phyloP scores from a whole-genome alignment of 805 yeast genomes.

The Millerozyma acaciae region DNA sequence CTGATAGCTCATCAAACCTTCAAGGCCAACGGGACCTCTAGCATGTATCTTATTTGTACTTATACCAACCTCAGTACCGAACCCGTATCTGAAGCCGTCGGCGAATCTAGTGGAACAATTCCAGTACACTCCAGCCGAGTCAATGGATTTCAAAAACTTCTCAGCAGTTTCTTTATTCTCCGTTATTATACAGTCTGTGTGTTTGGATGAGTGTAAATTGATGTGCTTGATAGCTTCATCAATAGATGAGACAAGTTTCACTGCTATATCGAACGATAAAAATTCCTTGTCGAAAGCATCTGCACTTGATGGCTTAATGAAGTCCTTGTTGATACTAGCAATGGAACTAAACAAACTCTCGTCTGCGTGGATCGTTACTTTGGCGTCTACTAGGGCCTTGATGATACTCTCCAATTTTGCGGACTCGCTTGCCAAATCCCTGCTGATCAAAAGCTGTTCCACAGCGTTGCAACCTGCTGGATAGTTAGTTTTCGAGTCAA shows the following conservation, averaged over 20 bases:
- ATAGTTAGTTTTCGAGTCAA: constrained; percentile 91
- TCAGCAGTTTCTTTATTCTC: constrained; percentile 69
- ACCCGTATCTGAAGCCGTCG: constrained; percentile 97
- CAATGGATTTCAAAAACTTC: constrained; percentile 75
- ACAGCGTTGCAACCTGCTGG: constrained; percentile 99
- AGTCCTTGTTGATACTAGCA: constrained; percentile 16
- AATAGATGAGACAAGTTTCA: constrained; percentile 54
- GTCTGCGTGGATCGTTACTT: constrained; percentile 72
- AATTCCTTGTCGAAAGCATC: constrained; percentile 82
- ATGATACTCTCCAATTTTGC: constrained; percentile 20
- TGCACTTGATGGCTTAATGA: constrained; percentile 48
- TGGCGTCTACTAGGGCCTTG: constrained; percentile 49
- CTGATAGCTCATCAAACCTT: constrained; percentile 94
- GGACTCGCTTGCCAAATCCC: constrained; percentile 28
- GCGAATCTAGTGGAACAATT: constrained; percentile 96
- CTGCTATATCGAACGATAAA: constrained; percentile 77
- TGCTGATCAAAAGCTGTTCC: constrained; percentile 74
- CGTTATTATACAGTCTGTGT: constrained; percentile 90
- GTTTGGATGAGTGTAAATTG: constrained; percentile 89
- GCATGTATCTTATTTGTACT: constrained; percentile 97
- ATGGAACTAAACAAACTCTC: constrained; percentile 40
- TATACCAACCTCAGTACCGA: constrained; percentile 98
- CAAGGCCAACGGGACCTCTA: constrained; percentile 97
- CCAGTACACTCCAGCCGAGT: constrained; percentile 97
- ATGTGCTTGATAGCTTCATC: constrained; percentile 81